A percentile compares a stretch with the other conserved stretches of the same genome.
Evolutionary conservation across 1,284 basidiomycete genomes (phyloP).

Genomic region (Apiotrichum sp.): DNA sequence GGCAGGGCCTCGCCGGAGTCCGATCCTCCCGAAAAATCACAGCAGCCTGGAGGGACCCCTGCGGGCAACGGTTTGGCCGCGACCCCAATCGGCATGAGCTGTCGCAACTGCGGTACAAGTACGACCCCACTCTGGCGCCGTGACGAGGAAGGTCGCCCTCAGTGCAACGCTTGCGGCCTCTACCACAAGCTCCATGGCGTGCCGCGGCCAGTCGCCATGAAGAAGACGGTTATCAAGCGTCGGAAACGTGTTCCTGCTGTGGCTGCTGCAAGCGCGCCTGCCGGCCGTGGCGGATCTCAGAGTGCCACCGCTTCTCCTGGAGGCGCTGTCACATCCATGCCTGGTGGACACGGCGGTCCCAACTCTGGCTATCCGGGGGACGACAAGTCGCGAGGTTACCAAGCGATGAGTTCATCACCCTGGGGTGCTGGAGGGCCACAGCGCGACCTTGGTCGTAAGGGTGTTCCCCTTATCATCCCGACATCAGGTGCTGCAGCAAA

Average conservation of each 20-base stretch:
- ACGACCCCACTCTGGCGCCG: constrained; percentile 90
- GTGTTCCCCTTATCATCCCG: constrained; percentile 18
- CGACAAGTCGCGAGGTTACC: constrained; percentile 13
- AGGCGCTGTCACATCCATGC: neutral
- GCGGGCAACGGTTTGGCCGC: constrained; percentile 43
- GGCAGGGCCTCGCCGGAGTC: constrained; percentile 14
- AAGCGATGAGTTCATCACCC: constrained; percentile 8
- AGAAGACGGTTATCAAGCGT: constrained; percentile 97
- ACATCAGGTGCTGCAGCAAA: constrained; percentile 1
- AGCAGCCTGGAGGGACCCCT: constrained; percentile 4
- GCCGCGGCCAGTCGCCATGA: constrained; percentile 95
- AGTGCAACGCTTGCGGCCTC: constrained; percentile 79
- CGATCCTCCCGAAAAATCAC: constrained; percentile 12
- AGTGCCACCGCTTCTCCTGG: constrained; percentile 3
- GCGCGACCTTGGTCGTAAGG: constrained; percentile 19
- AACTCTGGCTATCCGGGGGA: constrained; percentile 7
- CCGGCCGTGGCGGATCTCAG: constrained; percentile 13
- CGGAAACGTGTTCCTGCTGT: constrained; percentile 88
- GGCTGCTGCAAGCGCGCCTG: constrained; percentile 16
- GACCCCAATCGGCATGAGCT: constrained; percentile 69
- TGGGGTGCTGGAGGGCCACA: constrained; percentile 10
- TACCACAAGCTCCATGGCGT: constrained; percentile 98
- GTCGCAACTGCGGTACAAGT: constrained; percentile 85
- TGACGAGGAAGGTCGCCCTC: constrained; percentile 78
- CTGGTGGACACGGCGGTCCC: neutral